Base-by-base conservation (phyloP, 805 yeast genomes). In the Jamesozyma lodderae region DNA sequence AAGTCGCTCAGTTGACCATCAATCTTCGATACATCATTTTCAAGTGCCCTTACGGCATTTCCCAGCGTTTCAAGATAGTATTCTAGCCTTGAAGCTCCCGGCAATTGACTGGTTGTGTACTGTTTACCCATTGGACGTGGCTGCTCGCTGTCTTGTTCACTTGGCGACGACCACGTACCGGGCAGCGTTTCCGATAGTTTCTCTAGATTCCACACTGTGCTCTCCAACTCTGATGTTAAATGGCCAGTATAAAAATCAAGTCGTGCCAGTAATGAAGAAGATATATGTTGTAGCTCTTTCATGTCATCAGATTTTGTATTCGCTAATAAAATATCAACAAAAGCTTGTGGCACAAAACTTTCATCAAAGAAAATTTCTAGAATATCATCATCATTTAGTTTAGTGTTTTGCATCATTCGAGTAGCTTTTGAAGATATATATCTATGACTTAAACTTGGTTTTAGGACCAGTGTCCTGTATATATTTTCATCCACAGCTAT, bases 331-430 rank as follows among this genome's bases (percentile, higher is more conserved):
- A 81, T 77, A 52, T 81, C 84, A 15, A 81, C 68, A 48, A 72
- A 81, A 29, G 73, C 74, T 38, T 74, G 72, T 1, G 86, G 81
- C 14, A 71, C 74, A 51, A 80, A 81, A 19, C 72, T 74, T 16
- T 70, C 73, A 44, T 80, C 84, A 43, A 79, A 77, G 62, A 81
- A 81, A 77, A 81, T 79, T 10, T 75, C 60, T 3, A 80, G 57
- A 1, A 79, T 66, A 13, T 73, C 73, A 38, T 60, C 60, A 26
- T 58, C 42, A 17, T 36, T 41, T 24, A 56, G 38, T 14, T 31
- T 35, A 9, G 39, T 13, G 11, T 31, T 28, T 21, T n/a, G n/a
- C n/a, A n/a, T n/a, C n/a, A n/a, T n/a, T n/a, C n/a, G n/a, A n/a
- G n/a, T n/a, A n/a, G n/a, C n/a, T n/a, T n/a, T n/a, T n/a, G n/a